Evolutionary conservation across 495 filamentous ascomycete genomes (phyloP).

Genomic region (Hypoxylon cercidicola): DNA sequence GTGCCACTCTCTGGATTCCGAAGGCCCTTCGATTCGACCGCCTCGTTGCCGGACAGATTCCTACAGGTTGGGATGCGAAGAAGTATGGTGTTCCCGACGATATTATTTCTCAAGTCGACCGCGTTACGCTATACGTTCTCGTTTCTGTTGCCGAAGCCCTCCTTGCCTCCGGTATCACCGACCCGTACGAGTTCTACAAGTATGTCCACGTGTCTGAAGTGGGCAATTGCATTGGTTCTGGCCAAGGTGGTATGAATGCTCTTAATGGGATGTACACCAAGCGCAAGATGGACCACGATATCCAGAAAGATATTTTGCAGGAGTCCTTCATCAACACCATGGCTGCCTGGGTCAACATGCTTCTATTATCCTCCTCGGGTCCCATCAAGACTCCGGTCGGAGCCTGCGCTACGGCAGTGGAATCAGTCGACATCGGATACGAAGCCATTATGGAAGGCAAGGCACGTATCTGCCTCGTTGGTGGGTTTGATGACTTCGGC

Average conservation of each 20-base stretch:
- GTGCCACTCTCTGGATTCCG: conserved; percentile 90
- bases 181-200: conserved; percentile 99
- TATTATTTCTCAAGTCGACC: conserved; percentile 97
- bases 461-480: conserved; percentile 94
- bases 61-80: conserved; percentile 95
- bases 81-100: conserved; percentile 96
- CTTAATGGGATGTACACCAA: conserved; percentile 99
- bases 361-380: conserved; percentile 94
- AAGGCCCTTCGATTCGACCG: conserved; percentile 98
- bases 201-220: conserved; percentile 98
- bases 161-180: conserved; percentile 93
- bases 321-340: conserved; percentile 99
- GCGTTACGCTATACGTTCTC: conserved; percentile 92
- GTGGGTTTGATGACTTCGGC: conserved; percentile 99
- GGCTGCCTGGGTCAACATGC: conserved; percentile 99
- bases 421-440: conserved; percentile 96
- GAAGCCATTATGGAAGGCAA: conserved; percentile 98
- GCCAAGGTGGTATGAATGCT: conserved; percentile 92
- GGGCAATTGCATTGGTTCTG: conserved; percentile 97
- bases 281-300: conserved; percentile 93
- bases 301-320: conserved; percentile 98
- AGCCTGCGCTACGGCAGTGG: conserved; percentile 96
- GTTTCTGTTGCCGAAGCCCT: conserved; percentile 93
- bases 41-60: conserved; percentile 94
- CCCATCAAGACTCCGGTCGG: conserved; percentile 99